Evolutionary conservation across 805 yeast genomes (phyloP).

Genomic region (Zygosaccharomyces gambellarensis): DNA sequence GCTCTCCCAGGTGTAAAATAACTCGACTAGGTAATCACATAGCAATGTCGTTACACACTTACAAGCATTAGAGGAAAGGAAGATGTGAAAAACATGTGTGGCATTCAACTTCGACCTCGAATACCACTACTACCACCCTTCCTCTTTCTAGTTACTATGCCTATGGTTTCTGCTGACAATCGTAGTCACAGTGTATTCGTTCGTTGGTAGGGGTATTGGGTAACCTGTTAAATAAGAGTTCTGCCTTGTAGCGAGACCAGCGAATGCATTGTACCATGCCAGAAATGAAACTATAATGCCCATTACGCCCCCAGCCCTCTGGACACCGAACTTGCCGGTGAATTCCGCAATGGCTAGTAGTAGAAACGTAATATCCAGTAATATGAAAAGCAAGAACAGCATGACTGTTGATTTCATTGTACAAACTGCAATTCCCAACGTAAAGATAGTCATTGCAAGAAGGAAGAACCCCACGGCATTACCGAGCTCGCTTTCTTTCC

Average conservation of each 20-base stretch:
- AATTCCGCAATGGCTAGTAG: conserved; percentile 48
- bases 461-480: conserved; percentile 55
- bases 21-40: no score
- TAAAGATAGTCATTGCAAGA: conserved; percentile 56
- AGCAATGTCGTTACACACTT: no score
- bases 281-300: conserved; percentile 54
- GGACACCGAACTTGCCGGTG: conserved; percentile 36
- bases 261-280: conserved; percentile 63
- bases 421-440: conserved; percentile 44
- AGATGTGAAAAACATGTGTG: no score
- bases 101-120: no score
- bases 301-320: conserved; percentile 55
- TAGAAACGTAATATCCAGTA: conserved; percentile 48
- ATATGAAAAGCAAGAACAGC: conserved; percentile 50
- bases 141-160: not conserved
- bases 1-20: no score
- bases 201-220: conserved; percentile 29
- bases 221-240: conserved; percentile 41
- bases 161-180: not conserved
- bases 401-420: conserved; percentile 59
- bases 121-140: no score
- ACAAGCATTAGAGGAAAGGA: no score
- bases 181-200: conserved; percentile 9
- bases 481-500: conserved; percentile 31
- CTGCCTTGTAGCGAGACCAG: conserved; percentile 57